A percentile compares a stretch with the other conserved stretches of the same genome.
Evolutionary conservation across 208 protist species (phyloP).

Genomic region (Acanthamoeba royreba): DNA sequence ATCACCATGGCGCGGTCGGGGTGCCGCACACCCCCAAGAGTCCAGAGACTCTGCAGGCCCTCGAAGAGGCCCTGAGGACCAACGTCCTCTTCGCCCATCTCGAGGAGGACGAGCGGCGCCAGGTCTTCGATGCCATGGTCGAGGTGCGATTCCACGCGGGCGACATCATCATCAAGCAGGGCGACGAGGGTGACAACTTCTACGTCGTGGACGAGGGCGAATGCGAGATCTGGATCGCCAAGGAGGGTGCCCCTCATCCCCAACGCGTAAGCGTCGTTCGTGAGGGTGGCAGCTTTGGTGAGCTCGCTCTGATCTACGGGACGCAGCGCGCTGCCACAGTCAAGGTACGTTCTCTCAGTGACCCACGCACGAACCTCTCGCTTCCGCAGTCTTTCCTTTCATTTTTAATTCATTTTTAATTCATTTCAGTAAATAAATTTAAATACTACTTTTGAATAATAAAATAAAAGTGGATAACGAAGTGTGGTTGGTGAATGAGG

Average conservation of each 20-base stretch:
- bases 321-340: constrained; percentile 79
- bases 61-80: constrained; percentile 26
- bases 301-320: constrained; percentile 80
- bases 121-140: constrained; percentile 72
- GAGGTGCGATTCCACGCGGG: constrained; percentile 54
- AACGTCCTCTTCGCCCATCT: constrained; percentile 50
- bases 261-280: constrained; percentile 54
- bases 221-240: constrained; percentile 69
- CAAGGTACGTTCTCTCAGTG: constrained; percentile 42
- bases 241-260: constrained; percentile 42
- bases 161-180: constrained; percentile 73
- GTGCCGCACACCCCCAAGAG: constrained; percentile 12
- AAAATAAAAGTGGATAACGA: neutral
- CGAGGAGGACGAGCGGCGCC: constrained; percentile 55
- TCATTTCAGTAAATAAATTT: neutral
- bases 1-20: neutral
- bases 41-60: constrained; percentile 27
- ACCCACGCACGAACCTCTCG: neutral
- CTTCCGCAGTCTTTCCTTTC: neutral
- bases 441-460: neutral
- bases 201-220: constrained; percentile 78
- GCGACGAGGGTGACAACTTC: constrained; percentile 80
- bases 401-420: neutral
- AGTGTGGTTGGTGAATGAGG: neutral
- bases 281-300: constrained; percentile 74